These are phyloP conservation scores for Chytriomyces hyalinus DNA, from an alignment of 192 early-diverging fungal species.

Conservation along the genomic window DNA sequence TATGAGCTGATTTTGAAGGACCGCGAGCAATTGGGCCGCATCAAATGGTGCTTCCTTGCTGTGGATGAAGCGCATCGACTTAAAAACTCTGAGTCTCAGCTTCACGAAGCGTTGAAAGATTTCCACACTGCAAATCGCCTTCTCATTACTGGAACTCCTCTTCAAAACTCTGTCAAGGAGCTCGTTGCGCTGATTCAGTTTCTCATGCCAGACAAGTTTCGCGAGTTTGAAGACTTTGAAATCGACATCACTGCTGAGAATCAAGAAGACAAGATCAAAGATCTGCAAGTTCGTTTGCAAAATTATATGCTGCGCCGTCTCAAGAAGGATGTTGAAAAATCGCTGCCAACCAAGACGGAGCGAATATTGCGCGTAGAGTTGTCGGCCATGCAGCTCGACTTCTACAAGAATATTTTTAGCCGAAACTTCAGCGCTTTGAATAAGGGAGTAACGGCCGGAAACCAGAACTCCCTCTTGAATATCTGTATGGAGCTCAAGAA, in stretches of 20 bases:
- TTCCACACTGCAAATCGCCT: slow-evolving; percentile 91
- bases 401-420: slow-evolving; percentile 94
- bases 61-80: slow-evolving; percentile 99
- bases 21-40: slow-evolving; percentile 73
- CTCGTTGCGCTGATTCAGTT: slow-evolving; percentile 89
- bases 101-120: slow-evolving; percentile 88
- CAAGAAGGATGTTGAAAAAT: slow-evolving; percentile 99
- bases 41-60: slow-evolving; percentile 91
- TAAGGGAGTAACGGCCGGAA: slow-evolving; percentile 59
- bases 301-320: slow-evolving; percentile 92
- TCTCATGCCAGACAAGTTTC: slow-evolving; percentile 81
- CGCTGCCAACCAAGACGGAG: slow-evolving; percentile 93
- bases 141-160: slow-evolving; percentile 97
- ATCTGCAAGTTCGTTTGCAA: slow-evolving; percentile 82
- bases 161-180: slow-evolving; percentile 97
- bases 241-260: slow-evolving; percentile 73
- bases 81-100: slow-evolving; percentile 92
- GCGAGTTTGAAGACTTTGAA: slow-evolving; percentile 77
- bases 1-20: slow-evolving; percentile 97
- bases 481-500: slow-evolving; percentile 97
- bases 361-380: slow-evolving; percentile 94
- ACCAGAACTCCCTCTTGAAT: slow-evolving; percentile 79
- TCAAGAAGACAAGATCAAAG: slow-evolving; percentile 76
- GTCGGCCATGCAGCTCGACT: slow-evolving; percentile 85
- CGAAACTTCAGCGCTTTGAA: slow-evolving; percentile 91